These are phyloP conservation scores for Chalciporus sphaerocephalus DNA, from an alignment of 768 basidiomycete genomes.

Conservation along the genomic window DNA sequence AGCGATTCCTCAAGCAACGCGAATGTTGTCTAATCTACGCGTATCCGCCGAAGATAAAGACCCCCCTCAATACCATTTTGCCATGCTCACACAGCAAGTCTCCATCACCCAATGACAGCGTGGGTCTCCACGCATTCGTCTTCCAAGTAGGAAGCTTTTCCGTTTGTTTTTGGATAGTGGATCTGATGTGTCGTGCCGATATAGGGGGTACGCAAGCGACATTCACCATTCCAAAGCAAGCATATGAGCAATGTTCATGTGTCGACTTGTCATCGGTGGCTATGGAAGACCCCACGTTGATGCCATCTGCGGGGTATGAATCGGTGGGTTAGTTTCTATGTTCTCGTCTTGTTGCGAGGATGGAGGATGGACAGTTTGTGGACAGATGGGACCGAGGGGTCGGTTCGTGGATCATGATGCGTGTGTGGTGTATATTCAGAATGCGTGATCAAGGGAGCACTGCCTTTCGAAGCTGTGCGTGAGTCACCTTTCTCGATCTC, in stretches of 20 bases:
- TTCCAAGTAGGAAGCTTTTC: slow-evolving; percentile 17
- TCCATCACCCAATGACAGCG: no score
- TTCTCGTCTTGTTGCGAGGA: neutral
- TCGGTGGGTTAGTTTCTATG: slow-evolving; percentile 12
- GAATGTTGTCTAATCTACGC: no score
- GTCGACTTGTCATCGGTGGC: slow-evolving; percentile 21
- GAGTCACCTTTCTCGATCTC: slow-evolving; percentile 20
- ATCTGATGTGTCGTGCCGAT: slow-evolving; percentile 1
- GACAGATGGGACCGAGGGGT: slow-evolving; percentile 6
- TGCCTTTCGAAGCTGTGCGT: no score
- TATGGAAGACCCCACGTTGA: slow-evolving; percentile 12
- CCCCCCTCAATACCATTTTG: no score
- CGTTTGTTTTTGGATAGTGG: neutral
- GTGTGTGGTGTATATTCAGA: slow-evolving; percentile 22
- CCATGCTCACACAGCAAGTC: no score
- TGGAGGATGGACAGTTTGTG: slow-evolving; percentile 13
- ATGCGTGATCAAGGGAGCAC: no score
- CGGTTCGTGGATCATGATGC: slow-evolving; percentile 21
- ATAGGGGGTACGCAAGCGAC: slow-evolving; percentile 21
- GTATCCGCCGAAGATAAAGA: no score
- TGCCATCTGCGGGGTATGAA: slow-evolving; percentile 20
- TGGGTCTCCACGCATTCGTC: slow-evolving; percentile 24
- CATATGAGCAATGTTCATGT: slow-evolving; percentile 20
- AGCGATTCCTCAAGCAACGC: no score
- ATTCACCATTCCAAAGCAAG: slow-evolving; percentile 4